Evolutionary conservation across 345 rosid species (phyloP), one percentile per base, ranked within the genome.

Genomic region (Fremontodendron californicum): DNA sequence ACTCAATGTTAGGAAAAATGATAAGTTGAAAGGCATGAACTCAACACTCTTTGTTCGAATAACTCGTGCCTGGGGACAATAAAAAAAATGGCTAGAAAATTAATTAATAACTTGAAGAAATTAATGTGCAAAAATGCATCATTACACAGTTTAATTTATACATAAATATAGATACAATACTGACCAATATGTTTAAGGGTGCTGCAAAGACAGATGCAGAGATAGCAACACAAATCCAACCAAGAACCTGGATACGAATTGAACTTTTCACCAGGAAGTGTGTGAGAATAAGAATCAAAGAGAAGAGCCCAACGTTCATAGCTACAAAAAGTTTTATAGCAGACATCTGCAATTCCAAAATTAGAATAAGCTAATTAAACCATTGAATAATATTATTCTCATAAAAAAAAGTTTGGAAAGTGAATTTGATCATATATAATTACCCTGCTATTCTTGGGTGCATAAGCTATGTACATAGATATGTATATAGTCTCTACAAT

Each of bases 11-110:
- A 96, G 94, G 85, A 85, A 92, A 80, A 93, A 85, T 15, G 99
- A 93, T 23, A 96, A 77, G 75, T 81, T 81, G 75, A 96, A 89
- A 1, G 99, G 99, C 99, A 96, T 96, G 86, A 88, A 96, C 75
- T 92, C 97, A 9, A 96, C 99, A 51, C 99, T 96, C 58, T 78
- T 89, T 21, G 98, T 96, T 37, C 87, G 75, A 39, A 96, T 81
- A 3, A 96, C 98, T 6, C 43, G 25, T 18, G 15, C 46, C 54
- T 51, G 69, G 1, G 37, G 46, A 54, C 15, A n/a, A 40, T n/a
- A 18, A 5, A 18, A 29, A 18, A 70, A 2, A 31, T 6, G 12
- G 12, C 13, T 64, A 16, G 11, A 27, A 45, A 9, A 71, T 16
- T 19, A 63, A 42, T 23, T 35, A 64, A 40, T 10, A 29, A 27